These are phyloP conservation scores for Cenchrus purpureus DNA, from an alignment of 176 grass and related monocot genomes.

Conservation along the genomic window DNA sequence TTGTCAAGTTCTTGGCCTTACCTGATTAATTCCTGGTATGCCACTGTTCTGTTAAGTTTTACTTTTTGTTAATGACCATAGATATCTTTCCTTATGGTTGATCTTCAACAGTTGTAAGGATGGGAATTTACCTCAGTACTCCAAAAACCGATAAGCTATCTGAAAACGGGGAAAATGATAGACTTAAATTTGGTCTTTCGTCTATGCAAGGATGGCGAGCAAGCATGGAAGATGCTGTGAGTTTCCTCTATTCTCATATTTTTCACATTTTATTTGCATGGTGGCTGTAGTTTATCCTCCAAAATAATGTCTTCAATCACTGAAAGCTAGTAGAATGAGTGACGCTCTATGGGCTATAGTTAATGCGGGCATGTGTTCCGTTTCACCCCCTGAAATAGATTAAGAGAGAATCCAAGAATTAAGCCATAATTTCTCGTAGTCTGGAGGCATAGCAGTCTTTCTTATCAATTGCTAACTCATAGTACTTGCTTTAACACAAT, in stretches of 20 bases:
- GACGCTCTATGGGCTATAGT: neutral
- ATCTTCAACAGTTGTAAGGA: constrained; percentile 43
- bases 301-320: constrained; percentile 5
- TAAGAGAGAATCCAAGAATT: neutral
- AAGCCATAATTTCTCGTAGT: neutral
- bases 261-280: constrained; percentile 5
- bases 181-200: constrained; percentile 82
- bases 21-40: constrained; percentile 30
- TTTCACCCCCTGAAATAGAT: neutral
- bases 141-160: constrained; percentile 91
- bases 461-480: constrained; percentile 14
- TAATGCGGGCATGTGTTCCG: neutral
- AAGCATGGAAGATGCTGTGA: constrained; percentile 98
- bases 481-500: constrained; percentile 22
- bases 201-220: constrained; percentile 99
- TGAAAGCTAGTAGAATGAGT: neutral
- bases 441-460: neutral
- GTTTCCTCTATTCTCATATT: constrained; percentile 41
- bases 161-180: constrained; percentile 73
- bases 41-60: constrained; percentile 31
- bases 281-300: neutral
- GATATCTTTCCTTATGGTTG: neutral
- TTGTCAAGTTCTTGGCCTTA: constrained; percentile 4
- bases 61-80: constrained; percentile 17
- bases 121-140: constrained; percentile 95